Percentiles rank a stretch among this genome's conserved stretches.
Conservation (phyloP, 371 early-diverging fungal genomes). For the Rozella allomycis region DNA sequence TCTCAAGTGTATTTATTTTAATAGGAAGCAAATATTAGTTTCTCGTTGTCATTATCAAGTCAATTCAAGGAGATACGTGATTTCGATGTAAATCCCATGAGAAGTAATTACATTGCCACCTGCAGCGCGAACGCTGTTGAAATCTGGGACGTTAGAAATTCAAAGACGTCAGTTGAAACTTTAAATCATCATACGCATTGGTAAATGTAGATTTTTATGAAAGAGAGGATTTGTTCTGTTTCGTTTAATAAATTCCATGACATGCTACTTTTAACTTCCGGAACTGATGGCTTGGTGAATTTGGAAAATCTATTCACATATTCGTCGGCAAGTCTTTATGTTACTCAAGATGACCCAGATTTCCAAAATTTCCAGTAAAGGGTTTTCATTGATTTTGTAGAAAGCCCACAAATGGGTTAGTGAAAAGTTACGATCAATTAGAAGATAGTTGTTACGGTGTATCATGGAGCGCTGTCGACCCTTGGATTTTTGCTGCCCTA, state of each 20-base stretch:
- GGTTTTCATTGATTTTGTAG: slow-evolving; percentile 3
- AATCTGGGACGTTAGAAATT: slow-evolving; percentile 62
- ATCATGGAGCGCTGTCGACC: slow-evolving; percentile 68
- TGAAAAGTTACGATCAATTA: slow-evolving; percentile 62
- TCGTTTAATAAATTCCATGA: slow-evolving; percentile 68
- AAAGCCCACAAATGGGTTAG: slow-evolving; percentile 49
- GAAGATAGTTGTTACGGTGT: slow-evolving; percentile 76
- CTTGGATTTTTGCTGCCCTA: slow-evolving; percentile 81
- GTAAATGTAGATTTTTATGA: slow-evolving; percentile 11
- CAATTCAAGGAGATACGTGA: no score
- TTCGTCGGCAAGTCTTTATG: slow-evolving; percentile 41
- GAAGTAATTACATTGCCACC: no score
- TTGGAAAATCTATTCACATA: slow-evolving; percentile 55
- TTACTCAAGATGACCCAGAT: slow-evolving; percentile 10
- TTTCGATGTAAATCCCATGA: no score
- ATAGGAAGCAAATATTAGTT: no score
- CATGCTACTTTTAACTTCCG: slow-evolving; percentile 56
- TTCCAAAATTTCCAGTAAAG: background rate
- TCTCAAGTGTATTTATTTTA: no score
- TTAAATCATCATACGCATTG: slow-evolving; percentile 63
- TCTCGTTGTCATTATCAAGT: no score
- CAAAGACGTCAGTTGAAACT: slow-evolving; percentile 24
- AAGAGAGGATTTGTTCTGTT: slow-evolving; percentile 50
- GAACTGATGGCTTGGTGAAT: slow-evolving; percentile 64
- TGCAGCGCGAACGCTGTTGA: no score